These are phyloP conservation scores for Ceratocystis papillata DNA, from an alignment of 2,329 filamentous ascomycete species.

Conservation along the genomic window DNA sequence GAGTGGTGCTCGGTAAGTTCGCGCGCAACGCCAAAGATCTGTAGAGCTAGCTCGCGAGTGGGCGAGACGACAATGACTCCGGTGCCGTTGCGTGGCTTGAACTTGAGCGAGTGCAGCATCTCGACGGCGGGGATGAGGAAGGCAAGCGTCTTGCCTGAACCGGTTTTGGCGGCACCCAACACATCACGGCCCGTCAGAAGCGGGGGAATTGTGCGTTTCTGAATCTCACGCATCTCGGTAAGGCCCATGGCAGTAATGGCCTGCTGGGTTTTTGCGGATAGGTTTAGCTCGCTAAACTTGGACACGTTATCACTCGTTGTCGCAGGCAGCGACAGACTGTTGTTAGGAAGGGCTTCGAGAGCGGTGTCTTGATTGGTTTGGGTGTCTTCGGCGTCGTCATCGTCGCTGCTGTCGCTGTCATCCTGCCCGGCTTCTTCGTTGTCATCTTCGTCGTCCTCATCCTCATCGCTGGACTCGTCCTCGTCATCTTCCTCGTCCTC, in stretches of 20 bases:
- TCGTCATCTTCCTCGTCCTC: slow-evolving; percentile 25
- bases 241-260: slow-evolving; percentile 89
- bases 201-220: slow-evolving; percentile 75
- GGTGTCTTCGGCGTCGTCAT: slow-evolving; percentile 25
- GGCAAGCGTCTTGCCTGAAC: slow-evolving; percentile 87
- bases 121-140: slow-evolving; percentile 92
- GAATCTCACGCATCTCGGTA: slow-evolving; percentile 90
- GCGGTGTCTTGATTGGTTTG: slow-evolving; percentile 30
- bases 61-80: slow-evolving; percentile 89
- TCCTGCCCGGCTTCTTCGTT: slow-evolving; percentile 25
- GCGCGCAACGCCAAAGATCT: slow-evolving; percentile 89
- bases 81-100: slow-evolving; percentile 89
- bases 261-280: slow-evolving; percentile 80
- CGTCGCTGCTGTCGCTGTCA: slow-evolving; percentile 18
- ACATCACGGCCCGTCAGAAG: slow-evolving; percentile 83
- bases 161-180: slow-evolving; percentile 89
- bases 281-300: slow-evolving; percentile 68
- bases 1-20: slow-evolving; percentile 90
- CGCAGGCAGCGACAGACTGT: slow-evolving; percentile 42
- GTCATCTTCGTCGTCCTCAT: slow-evolving; percentile 26
- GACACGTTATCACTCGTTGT: slow-evolving; percentile 51
- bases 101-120: slow-evolving; percentile 78
- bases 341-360: slow-evolving; percentile 32
- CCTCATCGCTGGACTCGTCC: slow-evolving; percentile 26
- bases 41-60: slow-evolving; percentile 83